Percentiles rank a stretch among this genome's conserved stretches.
Evolutionary conservation across 257 asterid genomes (phyloP).

Genomic region (Solanum chmielewskii): DNA sequence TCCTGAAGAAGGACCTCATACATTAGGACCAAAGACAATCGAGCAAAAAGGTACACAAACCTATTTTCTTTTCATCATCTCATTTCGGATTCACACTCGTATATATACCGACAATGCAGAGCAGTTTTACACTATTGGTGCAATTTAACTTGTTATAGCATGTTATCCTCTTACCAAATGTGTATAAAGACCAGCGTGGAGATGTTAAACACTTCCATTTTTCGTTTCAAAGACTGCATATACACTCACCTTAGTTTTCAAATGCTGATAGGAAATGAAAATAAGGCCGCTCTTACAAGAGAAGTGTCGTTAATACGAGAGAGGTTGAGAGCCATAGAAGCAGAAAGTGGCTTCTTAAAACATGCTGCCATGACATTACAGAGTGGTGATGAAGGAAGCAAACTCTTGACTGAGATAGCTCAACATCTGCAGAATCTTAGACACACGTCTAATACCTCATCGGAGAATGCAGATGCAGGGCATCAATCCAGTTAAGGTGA

Average conservation of each 20-base stretch:
- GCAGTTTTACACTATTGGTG: not conserved
- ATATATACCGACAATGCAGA: not conserved
- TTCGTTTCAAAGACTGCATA: not conserved
- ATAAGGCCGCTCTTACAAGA: constrained; percentile 27
- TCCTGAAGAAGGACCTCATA: constrained; percentile 14
- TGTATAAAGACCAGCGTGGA: not conserved
- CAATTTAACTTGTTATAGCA: not conserved
- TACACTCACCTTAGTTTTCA: not conserved
- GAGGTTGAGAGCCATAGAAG: constrained; percentile 51
- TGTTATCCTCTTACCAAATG: not conserved
- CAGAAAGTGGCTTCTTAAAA: constrained; percentile 60
- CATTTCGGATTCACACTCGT: not conserved
- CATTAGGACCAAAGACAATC: constrained; percentile 3
- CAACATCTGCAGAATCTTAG: constrained; percentile 54
- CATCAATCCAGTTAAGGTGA: not conserved
- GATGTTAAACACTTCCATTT: not conserved
- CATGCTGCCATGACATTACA: constrained; percentile 75
- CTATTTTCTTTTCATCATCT: not conserved
- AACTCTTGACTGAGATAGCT: constrained; percentile 74
- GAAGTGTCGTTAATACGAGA: constrained; percentile 43
- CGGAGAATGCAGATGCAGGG: not conserved
- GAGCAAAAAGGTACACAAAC: constrained; percentile 25
- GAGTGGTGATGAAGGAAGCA: constrained; percentile 56
- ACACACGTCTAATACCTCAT: constrained; percentile 11
- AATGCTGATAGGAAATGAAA: constrained; percentile 9